These are phyloP conservation scores for Eucalyptus pauciflora DNA, from an alignment of 345 rosid species.

Conservation along the genomic window DNA sequence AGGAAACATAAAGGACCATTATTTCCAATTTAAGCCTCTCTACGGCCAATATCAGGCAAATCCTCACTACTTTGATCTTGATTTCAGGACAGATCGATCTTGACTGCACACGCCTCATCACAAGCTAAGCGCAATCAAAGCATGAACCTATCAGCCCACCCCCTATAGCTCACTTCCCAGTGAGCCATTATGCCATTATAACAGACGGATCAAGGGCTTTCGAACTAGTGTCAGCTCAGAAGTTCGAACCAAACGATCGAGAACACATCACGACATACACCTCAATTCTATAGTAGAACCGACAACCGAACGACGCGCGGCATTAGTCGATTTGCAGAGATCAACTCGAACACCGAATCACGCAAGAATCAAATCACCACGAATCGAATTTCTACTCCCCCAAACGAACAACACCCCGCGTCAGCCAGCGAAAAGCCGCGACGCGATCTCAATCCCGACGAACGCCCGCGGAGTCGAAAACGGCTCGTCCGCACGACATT, in stretches of 20 bases:
- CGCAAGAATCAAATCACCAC: neutral
- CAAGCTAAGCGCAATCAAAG: neutral
- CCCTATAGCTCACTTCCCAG: neutral
- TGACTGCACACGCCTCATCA: neutral
- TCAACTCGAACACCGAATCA: neutral
- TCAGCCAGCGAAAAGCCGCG: neutral
- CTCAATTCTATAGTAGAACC: neutral
- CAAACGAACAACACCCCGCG: neutral
- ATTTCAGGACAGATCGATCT: neutral
- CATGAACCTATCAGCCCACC: neutral
- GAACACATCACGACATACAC: neutral
- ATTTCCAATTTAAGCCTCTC: neutral
- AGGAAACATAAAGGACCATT: neutral
- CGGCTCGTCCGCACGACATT: neutral
- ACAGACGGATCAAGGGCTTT: neutral
- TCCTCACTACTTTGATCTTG: neutral
- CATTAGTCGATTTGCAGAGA: neutral
- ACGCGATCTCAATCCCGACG: neutral
- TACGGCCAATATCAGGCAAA: neutral
- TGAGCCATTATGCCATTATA: neutral
- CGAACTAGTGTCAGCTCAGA: neutral
- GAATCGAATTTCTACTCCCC: neutral
- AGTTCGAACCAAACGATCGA: neutral
- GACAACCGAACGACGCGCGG: neutral
- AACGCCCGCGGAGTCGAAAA: no score